Conservation (phyloP, 306 rosid species). For the Mucuna pruriens region DNA sequence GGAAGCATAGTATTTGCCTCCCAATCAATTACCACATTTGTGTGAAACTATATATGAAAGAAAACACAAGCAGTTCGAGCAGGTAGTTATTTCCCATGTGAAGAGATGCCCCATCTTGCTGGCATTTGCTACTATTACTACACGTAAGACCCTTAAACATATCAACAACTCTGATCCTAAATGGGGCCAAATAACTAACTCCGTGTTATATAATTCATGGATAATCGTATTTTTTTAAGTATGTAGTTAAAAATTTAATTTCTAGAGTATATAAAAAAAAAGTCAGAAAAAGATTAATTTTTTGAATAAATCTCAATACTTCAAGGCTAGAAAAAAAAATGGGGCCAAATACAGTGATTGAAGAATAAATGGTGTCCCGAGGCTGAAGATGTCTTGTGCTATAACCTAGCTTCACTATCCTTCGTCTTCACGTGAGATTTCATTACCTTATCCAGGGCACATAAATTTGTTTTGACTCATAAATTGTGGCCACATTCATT, state of each 20-base stretch:
- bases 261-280: too few species aligned
- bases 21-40: too few species aligned
- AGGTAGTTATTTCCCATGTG: slow-evolving; percentile 36
- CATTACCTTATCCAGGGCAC: slow-evolving; percentile 11
- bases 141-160: slow-evolving; percentile 17
- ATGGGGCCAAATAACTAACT: slow-evolving; percentile 33
- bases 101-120: slow-evolving; percentile 44
- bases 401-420: background rate
- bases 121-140: slow-evolving; percentile 15
- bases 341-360: slow-evolving; percentile 32
- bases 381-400: slow-evolving; percentile 19
- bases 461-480: slow-evolving; percentile 26
- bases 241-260: too few species aligned
- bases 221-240: too few species aligned
- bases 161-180: background rate
- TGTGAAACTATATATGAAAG: background rate
- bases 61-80: background rate
- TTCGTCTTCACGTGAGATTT: slow-evolving; percentile 35
- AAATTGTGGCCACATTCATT: slow-evolving; percentile 25
- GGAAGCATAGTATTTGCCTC: slow-evolving; percentile 24
- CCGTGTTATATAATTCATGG: too few species aligned
- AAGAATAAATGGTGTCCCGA: slow-evolving; percentile 2
- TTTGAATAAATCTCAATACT: too few species aligned
- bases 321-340: too few species aligned
- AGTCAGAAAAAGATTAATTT: too few species aligned